Conservation (phyloP, 768 basidiomycete species). For the Pleurotus citrinopileatus region DNA sequence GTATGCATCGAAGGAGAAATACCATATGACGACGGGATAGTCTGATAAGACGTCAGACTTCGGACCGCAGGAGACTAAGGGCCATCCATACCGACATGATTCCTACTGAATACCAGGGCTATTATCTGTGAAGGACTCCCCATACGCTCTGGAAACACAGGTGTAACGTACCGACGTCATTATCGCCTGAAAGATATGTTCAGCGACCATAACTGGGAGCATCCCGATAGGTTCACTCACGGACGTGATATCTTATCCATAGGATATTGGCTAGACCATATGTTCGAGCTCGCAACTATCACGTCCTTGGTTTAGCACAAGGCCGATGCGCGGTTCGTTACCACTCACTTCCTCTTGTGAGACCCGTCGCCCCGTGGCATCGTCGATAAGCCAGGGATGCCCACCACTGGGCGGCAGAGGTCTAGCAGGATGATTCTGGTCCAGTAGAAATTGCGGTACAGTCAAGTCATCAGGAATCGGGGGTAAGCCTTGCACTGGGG, state of each 20-base stretch:
- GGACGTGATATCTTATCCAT: conserved; percentile 36
- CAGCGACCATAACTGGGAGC: not conserved
- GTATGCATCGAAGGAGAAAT: no score
- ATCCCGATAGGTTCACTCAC: conserved; percentile 24
- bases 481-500: conserved; percentile 13
- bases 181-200: conserved; percentile 32
- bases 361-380: conserved; percentile 39
- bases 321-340: not conserved
- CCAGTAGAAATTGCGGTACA: conserved; percentile 65
- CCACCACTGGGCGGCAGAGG: conserved; percentile 29
- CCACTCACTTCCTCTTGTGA: conserved; percentile 36
- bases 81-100: conserved; percentile 52
- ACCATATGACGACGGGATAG: conserved; percentile 51
- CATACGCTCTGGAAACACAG: not conserved
- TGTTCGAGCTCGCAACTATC: conserved; percentile 45
- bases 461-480: conserved; percentile 60
- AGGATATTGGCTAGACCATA: conserved; percentile 47
- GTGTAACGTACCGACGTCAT: conserved; percentile 48
- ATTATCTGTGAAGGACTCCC: not conserved
- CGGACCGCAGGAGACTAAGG: not conserved
- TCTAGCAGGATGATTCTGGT: conserved; percentile 34
- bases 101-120: conserved; percentile 67
- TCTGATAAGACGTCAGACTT: conserved; percentile 28
- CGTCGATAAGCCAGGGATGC: conserved; percentile 47
- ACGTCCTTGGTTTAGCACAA: not conserved